phyloP scores from a whole-genome alignment of 2,329 filamentous ascomycete genomes.

The Chaetomium sp. region DNA sequence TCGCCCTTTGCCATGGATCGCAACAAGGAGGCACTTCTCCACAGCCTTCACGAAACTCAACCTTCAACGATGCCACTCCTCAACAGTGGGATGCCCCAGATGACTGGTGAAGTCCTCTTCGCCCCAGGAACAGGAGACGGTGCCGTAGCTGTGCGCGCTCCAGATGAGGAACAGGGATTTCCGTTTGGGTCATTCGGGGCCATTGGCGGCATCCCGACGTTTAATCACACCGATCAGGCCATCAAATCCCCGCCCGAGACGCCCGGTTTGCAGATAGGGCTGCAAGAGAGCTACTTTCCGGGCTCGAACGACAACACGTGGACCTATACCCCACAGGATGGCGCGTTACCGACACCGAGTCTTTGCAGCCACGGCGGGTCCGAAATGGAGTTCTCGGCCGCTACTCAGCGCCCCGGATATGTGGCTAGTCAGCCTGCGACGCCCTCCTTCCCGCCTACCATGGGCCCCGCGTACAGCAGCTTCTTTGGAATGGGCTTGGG shows the following conservation, averaged over 20 bases:
- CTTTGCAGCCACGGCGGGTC: conserved; percentile 37
- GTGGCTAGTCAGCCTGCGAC: conserved; percentile 45
- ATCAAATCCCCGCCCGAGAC: conserved; percentile 50
- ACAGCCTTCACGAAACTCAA: conserved; percentile 35
- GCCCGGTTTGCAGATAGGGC: conserved; percentile 40
- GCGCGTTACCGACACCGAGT: conserved; percentile 43
- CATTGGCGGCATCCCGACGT: conserved; percentile 21
- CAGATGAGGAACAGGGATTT: conserved; percentile 33
- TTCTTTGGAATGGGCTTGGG: conserved; percentile 26
- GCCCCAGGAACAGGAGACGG: conserved; percentile 34
- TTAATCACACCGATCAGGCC: conserved; percentile 30
- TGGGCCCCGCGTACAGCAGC: conserved; percentile 36
- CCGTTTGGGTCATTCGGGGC: conserved; percentile 20
- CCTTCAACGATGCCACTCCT: conserved; percentile 36
- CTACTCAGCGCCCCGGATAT: conserved; percentile 38
- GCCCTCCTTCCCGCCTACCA: conserved; percentile 38
- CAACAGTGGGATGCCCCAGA: conserved; percentile 39
- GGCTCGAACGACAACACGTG: conserved; percentile 29
- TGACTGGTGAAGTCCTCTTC: conserved; percentile 26
- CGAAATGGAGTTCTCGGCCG: conserved; percentile 40
- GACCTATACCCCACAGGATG: conserved; percentile 37
- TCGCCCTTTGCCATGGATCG: conserved; percentile 41
- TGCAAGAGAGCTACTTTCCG: conserved; percentile 36
- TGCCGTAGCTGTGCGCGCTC: conserved; percentile 32
- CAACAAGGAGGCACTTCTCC: conserved; percentile 38